phyloP scores from a whole-genome alignment of 2,329 filamentous ascomycete species.

The Diplodia mutila region DNA sequence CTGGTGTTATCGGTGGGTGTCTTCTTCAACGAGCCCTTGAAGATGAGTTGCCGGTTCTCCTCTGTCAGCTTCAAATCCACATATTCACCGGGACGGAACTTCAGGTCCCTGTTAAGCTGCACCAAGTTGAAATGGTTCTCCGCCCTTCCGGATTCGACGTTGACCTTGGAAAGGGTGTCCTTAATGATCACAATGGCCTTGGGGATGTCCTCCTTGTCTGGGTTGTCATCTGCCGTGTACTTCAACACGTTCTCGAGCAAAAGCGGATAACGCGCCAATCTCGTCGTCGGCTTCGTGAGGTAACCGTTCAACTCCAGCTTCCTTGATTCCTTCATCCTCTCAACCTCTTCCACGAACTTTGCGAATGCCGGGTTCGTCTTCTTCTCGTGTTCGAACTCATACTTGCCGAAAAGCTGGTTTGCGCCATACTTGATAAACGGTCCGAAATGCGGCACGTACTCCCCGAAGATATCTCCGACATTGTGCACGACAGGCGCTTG shows the following conservation, averaged over 20 bases:
- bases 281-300: conserved; percentile 93
- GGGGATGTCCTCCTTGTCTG: conserved; percentile 89
- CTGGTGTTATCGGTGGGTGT: conserved; percentile 76
- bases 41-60: conserved; percentile 88
- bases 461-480: conserved; percentile 91
- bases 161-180: conserved; percentile 84
- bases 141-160: conserved; percentile 92
- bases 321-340: conserved; percentile 91
- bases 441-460: conserved; percentile 89
- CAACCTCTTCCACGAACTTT: conserved; percentile 94
- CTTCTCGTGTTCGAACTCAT: conserved; percentile 96
- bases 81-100: conserved; percentile 85
- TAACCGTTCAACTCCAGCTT: conserved; percentile 98
- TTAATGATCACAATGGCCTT: conserved; percentile 86
- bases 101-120: conserved; percentile 86
- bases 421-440: conserved; percentile 97
- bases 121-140: conserved; percentile 97
- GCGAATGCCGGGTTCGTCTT: conserved; percentile 81
- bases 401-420: conserved; percentile 94
- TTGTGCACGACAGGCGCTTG: conserved; percentile 86
- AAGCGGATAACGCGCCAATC: conserved; percentile 90
- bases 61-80: conserved; percentile 95
- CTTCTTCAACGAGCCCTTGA: conserved; percentile 94
- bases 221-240: conserved; percentile 84
- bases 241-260: conserved; percentile 90